Percentiles rank a stretch among this genome's conserved stretches.
phyloP scores from a whole-genome alignment of 225 moss, liverwort and hornwort genomes.

The Physcomitrium patens region DNA sequence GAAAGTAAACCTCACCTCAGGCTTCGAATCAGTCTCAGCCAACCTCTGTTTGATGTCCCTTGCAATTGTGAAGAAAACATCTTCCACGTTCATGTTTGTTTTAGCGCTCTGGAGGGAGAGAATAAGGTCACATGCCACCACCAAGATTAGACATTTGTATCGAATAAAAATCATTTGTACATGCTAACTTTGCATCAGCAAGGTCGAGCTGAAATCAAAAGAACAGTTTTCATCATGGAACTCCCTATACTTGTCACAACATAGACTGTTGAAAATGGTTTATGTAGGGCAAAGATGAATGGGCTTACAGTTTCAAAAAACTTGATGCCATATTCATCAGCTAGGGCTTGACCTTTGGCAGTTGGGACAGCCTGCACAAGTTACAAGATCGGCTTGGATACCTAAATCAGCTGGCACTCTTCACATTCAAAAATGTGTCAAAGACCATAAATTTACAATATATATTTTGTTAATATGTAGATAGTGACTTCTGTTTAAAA shows the following conservation, averaged over 20 bases:
- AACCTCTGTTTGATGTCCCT: constrained; percentile 99
- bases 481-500: no score
- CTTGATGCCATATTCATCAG: constrained; percentile 96
- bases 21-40: constrained; percentile 96
- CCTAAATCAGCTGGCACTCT: background rate
- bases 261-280: background rate
- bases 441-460: background rate
- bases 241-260: no score
- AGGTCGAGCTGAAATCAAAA: no score
- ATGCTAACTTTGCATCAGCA: no score
- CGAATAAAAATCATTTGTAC: no score
- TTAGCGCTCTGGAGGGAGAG: constrained; percentile 78
- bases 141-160: background rate
- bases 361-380: constrained; percentile 79
- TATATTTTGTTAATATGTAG: no score
- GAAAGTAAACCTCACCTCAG: constrained; percentile 54
- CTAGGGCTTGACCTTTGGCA: constrained; percentile 91
- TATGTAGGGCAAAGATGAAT: background rate
- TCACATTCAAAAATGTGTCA: background rate
- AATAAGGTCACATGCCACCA: background rate
- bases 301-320: constrained; percentile 93
- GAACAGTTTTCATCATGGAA: no score
- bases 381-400: background rate
- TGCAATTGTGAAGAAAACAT: constrained; percentile 92
- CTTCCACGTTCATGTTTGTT: constrained; percentile 97